Percentiles rank a stretch among this genome's conserved stretches.
phyloP scores from a whole-genome alignment of 495 filamentous ascomycete genomes.

The Neurospora tetraspora region DNA sequence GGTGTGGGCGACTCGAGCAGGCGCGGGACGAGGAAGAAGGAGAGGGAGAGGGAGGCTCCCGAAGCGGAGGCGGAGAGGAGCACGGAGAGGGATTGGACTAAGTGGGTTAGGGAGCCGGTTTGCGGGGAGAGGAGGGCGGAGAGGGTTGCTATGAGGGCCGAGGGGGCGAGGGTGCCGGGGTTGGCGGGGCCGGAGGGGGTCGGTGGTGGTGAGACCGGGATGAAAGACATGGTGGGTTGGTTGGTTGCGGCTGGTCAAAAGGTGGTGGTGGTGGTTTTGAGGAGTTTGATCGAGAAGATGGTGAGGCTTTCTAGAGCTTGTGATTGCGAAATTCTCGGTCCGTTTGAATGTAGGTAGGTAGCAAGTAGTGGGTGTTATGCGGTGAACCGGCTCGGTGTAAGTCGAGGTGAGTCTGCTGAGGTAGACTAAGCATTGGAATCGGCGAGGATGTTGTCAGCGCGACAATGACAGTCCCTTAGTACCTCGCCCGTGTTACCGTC shows the following conservation, averaged over 20 bases:
- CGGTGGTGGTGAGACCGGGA: not conserved
- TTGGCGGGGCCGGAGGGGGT: not conserved
- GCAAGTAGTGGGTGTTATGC: not conserved
- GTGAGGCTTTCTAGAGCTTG: not conserved
- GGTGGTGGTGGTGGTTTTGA: not conserved
- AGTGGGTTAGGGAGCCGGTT: constrained; percentile 19
- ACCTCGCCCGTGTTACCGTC: not conserved
- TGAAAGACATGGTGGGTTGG: not conserved
- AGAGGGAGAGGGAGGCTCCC: constrained; percentile 34
- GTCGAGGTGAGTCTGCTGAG: not conserved
- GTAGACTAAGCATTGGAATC: not conserved
- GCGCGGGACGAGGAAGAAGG: constrained; percentile 35
- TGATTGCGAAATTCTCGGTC: not conserved
- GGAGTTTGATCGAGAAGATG: not conserved
- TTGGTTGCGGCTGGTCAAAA: not conserved
- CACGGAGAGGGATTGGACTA: constrained; percentile 38
- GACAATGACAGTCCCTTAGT: not conserved
- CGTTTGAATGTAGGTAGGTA: not conserved
- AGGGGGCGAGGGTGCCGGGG: not conserved
- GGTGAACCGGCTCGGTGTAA: not conserved
- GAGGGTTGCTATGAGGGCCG: not conserved
- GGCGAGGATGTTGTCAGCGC: not conserved
- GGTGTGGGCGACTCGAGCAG: constrained; percentile 43
- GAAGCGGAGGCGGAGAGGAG: constrained; percentile 31
- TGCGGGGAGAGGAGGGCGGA: constrained; percentile 3